Conservation (phyloP, 805 yeast species). For the Saturnispora diversa region DNA sequence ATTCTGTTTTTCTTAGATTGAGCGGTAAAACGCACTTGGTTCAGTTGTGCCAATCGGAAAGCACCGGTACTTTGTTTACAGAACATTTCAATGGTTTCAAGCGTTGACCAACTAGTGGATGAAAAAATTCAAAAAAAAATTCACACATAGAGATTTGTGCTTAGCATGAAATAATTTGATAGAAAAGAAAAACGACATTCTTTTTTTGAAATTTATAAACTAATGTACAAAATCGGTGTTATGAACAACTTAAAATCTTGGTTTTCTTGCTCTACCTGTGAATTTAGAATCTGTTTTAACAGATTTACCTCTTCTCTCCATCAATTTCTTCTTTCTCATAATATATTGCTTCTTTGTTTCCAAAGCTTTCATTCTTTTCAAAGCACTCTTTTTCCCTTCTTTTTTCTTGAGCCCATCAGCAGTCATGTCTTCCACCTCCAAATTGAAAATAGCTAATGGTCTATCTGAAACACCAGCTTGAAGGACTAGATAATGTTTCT, state of each 20-base stretch:
- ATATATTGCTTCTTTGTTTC: constrained; percentile 80
- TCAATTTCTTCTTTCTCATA: constrained; percentile 83
- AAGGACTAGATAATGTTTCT: constrained; percentile 82
- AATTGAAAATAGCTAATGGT: constrained; percentile 69
- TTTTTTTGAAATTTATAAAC: not conserved
- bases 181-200: not conserved
- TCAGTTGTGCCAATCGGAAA: not conserved
- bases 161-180: not conserved
- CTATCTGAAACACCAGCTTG: constrained; percentile 79
- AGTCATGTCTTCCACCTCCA: constrained; percentile 62
- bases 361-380: constrained; percentile 42
- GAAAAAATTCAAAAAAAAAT: not conserved
- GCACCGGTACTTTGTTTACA: not conserved
- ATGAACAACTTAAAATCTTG: constrained; percentile 40
- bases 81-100: not conserved
- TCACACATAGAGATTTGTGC: not conserved
- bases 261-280: constrained; percentile 77
- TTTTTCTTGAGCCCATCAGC: constrained; percentile 7
- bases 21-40: constrained; percentile 38
- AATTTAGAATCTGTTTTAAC: constrained; percentile 89
- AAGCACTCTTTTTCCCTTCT: constrained; percentile 35
- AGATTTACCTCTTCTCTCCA: constrained; percentile 81
- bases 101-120: not conserved
- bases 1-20: constrained; percentile 48
- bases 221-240: constrained; percentile 1